Evolutionary conservation across 2,329 filamentous ascomycete species (phyloP), one percentile per base, ranked within the genome.

Genomic region (Penicillium sp.): DNA sequence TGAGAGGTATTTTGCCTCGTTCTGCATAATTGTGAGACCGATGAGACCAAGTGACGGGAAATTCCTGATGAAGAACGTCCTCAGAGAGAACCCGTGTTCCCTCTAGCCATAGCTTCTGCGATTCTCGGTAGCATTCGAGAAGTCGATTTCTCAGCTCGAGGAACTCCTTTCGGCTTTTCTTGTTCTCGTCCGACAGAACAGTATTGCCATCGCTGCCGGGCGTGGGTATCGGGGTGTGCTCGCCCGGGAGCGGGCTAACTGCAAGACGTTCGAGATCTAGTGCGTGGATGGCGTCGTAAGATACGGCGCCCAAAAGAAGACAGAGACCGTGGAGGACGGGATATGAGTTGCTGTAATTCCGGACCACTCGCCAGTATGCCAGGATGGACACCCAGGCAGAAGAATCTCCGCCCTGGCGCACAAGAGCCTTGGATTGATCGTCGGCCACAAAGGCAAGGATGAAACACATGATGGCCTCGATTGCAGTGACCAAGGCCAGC

Each of bases 401-500:
- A 11, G 71, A 73, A 45, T 73, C 69, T 11, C 67, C 71, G 27
- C 68, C 50, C 62, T 71, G 70, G 18, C 74, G 70, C 24, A 59
- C 61, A 25, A 71, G 46, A 2, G 62, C 58, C 53, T 73, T 74
- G 24, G 60, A 66, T 44, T 72, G 69, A 41, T 76, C 72, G 43
- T 76, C 72, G 14, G 70, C 69, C 40, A 73, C 69, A 53, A 76
- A 76, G 10, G 75, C 74, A 28, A 79, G 67, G 46, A 77, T 74
- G 54, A 77, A 79, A 52, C 74, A 76, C 36, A 79, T 64, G 38
- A 78, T 66, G 10, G 74, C 71, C 56, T 79, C 76, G 28, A 77
- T 68, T 14, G 68, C 72, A 42, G 71, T 69, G 13, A 68, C 67
- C 14, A 68, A 70, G 25, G 71, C 69, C 28, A 72, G 60, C 50